These are phyloP conservation scores for Diaporthe ilicicola DNA, from an alignment of 2,329 filamentous ascomycete genomes.

Conservation along the genomic window DNA sequence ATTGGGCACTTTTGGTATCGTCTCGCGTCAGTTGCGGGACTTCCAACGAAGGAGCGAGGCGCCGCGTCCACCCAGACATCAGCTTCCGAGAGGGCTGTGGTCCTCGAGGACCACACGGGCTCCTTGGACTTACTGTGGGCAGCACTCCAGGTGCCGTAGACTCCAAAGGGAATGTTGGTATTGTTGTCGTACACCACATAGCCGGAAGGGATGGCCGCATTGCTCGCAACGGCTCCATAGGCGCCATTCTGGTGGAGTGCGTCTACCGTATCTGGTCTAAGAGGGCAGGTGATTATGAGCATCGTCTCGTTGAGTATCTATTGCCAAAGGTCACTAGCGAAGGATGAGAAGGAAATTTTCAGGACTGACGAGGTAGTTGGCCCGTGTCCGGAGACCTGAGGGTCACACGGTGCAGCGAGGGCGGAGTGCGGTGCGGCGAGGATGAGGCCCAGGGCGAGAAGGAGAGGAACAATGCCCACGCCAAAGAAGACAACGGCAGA, in stretches of 20 bases:
- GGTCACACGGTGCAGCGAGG: neutral
- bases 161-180: neutral
- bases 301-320: neutral
- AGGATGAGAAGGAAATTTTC: neutral
- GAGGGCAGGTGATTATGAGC: neutral
- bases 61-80: neutral
- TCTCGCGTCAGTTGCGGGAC: neutral
- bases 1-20: neutral
- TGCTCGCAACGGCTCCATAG: neutral
- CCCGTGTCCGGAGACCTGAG: neutral
- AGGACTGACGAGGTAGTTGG: neutral
- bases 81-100: neutral
- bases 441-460: neutral
- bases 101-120: neutral
- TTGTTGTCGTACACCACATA: neutral
- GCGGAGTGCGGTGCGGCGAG: neutral
- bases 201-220: neutral
- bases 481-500: neutral
- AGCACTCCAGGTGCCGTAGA: slow-evolving; percentile 1
- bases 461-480: neutral
- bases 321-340: neutral
- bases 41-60: neutral
- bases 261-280: neutral
- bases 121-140: neutral
- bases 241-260: neutral